Conservation (phyloP, 306 rosid species). For the Sophora flavescens region DNA sequence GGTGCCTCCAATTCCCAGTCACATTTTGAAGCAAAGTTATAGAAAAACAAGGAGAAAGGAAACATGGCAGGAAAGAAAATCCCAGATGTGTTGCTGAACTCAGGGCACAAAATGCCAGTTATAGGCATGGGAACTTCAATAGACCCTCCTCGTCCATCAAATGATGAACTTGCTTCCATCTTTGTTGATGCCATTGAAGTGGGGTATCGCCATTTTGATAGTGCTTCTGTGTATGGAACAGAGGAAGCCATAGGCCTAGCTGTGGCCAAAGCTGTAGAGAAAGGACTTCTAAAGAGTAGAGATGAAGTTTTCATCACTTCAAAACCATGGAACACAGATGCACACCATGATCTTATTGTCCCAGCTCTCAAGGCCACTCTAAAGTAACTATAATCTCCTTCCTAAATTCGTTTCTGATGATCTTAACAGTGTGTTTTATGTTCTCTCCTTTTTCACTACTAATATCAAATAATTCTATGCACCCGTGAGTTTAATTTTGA, state of each 20-base stretch:
- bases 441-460: background rate
- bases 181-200: slow-evolving; percentile 52
- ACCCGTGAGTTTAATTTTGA: no score
- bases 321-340: slow-evolving; percentile 62
- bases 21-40: slow-evolving; percentile 1
- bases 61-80: slow-evolving; percentile 47
- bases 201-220: slow-evolving; percentile 56
- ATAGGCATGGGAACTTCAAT: slow-evolving; percentile 57
- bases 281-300: slow-evolving; percentile 57
- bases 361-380: slow-evolving; percentile 62
- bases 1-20: background rate
- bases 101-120: slow-evolving; percentile 59
- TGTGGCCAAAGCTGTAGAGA: slow-evolving; percentile 46
- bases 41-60: background rate
- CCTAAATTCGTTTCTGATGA: background rate
- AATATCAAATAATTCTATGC: no score
- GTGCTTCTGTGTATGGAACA: slow-evolving; percentile 56
- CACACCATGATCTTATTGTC: slow-evolving; percentile 60
- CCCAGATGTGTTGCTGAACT: slow-evolving; percentile 48
- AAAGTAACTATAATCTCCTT: slow-evolving; percentile 40
- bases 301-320: slow-evolving; percentile 69
- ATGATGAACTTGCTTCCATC: slow-evolving; percentile 51
- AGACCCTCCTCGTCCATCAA: slow-evolving; percentile 53
- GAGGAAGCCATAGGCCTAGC: slow-evolving; percentile 59
- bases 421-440: background rate